Evolutionary conservation across 352 stramenopile genomes (phyloP).

Genomic region (Elongisporangium undulatum): DNA sequence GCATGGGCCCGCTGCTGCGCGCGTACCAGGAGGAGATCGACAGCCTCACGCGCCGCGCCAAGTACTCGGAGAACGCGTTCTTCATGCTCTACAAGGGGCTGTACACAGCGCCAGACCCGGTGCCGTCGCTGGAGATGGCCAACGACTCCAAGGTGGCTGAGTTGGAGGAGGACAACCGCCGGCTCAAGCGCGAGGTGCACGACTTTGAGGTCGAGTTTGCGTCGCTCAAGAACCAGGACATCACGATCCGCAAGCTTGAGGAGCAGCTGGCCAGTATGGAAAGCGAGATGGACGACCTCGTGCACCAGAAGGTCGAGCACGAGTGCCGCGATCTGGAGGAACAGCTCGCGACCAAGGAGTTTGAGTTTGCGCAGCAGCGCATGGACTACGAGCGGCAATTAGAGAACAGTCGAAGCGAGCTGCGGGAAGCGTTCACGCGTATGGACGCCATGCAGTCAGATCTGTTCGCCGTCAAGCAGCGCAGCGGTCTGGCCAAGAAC

Average conservation of each 20-base stretch:
- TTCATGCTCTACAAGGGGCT: constrained; percentile 85
- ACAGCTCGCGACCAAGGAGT: constrained; percentile 57
- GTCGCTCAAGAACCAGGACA: constrained; percentile 95
- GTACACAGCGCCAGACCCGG: constrained; percentile 82
- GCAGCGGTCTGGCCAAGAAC: constrained; percentile 48
- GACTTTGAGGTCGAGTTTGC: constrained; percentile 95
- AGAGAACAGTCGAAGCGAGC: constrained; percentile 43
- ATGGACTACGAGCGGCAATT: constrained; percentile 69
- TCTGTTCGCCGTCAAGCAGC: constrained; percentile 87
- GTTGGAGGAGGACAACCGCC: constrained; percentile 90
- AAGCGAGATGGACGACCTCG: constrained; percentile 51
- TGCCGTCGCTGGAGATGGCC: constrained; percentile 57
- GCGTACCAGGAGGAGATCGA: constrained; percentile 93
- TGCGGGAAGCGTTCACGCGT: constrained; percentile 63
- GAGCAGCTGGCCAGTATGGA: constrained; percentile 83
- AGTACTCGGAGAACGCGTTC: constrained; percentile 89
- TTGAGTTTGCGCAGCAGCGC: constrained; percentile 81
- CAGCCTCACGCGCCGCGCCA: constrained; percentile 88
- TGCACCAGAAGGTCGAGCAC: constrained; percentile 58
- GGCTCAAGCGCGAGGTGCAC: constrained; percentile 85
- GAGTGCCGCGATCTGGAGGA: constrained; percentile 61
- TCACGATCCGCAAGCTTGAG: constrained; percentile 96
- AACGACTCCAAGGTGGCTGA: constrained; percentile 62
- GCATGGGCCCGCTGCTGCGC: constrained; percentile 62
- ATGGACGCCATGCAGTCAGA: constrained; percentile 91